Percentiles rank a stretch among this genome's conserved stretches.
These are phyloP conservation scores for Dryas alaskensis DNA, from an alignment of 306 rosid species.

Conservation along the genomic window DNA sequence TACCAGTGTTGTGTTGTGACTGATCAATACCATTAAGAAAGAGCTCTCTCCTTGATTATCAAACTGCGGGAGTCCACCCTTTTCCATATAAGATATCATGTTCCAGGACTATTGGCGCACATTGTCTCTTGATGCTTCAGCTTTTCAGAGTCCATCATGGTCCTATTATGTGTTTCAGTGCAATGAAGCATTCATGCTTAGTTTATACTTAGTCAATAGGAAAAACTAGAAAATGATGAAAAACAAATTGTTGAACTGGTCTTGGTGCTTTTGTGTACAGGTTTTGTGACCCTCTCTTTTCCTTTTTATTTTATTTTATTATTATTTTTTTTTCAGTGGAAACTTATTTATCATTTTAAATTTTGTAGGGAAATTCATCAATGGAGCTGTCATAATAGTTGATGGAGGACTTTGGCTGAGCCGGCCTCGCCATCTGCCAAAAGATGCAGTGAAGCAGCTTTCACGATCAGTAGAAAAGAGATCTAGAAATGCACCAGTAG, in stretches of 20 bases:
- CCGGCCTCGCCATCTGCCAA: slow-evolving; percentile 69
- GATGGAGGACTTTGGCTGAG: slow-evolving; percentile 97
- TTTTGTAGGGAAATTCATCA: slow-evolving; percentile 71
- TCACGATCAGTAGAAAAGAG: slow-evolving; percentile 81
- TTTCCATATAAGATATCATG: not conserved
- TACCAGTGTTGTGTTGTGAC: not conserved
- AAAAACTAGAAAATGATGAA: not conserved
- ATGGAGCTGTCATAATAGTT: slow-evolving; percentile 60
- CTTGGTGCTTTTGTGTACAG: not conserved
- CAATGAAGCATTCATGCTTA: not conserved
- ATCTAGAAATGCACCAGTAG: slow-evolving; percentile 55
- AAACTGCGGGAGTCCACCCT: not conserved
- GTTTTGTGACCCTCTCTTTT: not conserved
- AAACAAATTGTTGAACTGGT: not conserved
- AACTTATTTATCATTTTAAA: slow-evolving; percentile 23
- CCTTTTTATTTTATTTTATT: not conserved
- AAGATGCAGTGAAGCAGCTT: slow-evolving; percentile 71
- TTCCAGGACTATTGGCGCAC: not conserved
- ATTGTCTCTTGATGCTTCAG: not conserved
- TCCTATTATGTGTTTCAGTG: not conserved
- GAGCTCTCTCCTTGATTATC: not conserved
- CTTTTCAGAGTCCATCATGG: not conserved
- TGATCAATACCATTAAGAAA: no score
- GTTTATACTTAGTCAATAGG: not conserved
- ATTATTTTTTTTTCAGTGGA: not conserved